Percentiles rank a stretch among this genome's conserved stretches.
These are phyloP conservation scores for Neurospora tetrasperma DNA, from an alignment of 495 filamentous ascomycete species.

Conservation along the genomic window DNA sequence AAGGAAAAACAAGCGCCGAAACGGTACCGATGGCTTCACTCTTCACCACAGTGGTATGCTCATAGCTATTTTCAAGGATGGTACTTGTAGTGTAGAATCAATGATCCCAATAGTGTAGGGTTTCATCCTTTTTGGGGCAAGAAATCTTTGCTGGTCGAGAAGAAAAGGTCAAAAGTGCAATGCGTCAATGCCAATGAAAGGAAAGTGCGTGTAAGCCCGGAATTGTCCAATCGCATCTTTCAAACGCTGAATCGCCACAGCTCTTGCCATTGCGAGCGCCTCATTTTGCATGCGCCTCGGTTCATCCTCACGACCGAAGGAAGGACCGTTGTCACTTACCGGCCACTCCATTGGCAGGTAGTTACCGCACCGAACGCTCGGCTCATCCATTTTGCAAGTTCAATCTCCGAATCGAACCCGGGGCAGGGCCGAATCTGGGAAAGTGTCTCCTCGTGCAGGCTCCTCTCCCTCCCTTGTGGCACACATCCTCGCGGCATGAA, in stretches of 20 bases:
- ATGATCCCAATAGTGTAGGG: neutral
- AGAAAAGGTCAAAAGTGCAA: neutral
- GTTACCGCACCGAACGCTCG: neutral
- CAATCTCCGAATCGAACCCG: neutral
- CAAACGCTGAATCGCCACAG: neutral
- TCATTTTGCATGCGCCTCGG: neutral
- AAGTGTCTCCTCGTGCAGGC: neutral
- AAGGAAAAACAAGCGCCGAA: neutral
- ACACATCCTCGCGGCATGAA: neutral
- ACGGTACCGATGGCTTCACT: neutral
- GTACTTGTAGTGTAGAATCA: too few relatives aligned
- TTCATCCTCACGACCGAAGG: neutral
- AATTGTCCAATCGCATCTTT: neutral
- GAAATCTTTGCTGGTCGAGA: neutral
- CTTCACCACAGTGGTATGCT: too few relatives aligned
- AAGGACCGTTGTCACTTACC: neutral
- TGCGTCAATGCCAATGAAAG: neutral
- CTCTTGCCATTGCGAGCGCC: neutral
- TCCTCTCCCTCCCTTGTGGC: neutral
- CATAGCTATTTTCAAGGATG: too few relatives aligned
- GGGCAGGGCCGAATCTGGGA: neutral
- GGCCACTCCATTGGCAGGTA: neutral
- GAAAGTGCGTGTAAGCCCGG: neutral
- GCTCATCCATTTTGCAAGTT: neutral
- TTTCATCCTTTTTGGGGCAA: neutral